A percentile compares a stretch with the other conserved stretches of the same genome.
Conservation (phyloP, 2,329 filamentous ascomycete genomes). For the Ceratocystis eucalypticola region DNA sequence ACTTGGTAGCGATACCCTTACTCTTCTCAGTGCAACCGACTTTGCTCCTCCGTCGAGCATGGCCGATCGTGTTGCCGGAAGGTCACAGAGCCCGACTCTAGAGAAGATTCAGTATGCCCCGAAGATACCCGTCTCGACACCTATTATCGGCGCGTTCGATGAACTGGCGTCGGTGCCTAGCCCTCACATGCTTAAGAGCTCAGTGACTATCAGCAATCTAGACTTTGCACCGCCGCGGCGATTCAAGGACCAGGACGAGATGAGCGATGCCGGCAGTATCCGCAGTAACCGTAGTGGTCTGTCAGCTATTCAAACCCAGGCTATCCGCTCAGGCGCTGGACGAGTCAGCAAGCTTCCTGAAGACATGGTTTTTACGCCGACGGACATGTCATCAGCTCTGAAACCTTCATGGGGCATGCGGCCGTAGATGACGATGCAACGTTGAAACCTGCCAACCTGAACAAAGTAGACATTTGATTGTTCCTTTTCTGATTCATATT, state of each 20-base stretch:
- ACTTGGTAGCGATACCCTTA: slow-evolving; percentile 68
- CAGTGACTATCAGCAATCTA: slow-evolving; percentile 60
- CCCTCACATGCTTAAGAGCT: slow-evolving; percentile 69
- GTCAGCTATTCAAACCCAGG: slow-evolving; percentile 53
- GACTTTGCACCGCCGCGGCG: slow-evolving; percentile 71
- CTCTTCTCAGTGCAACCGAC: slow-evolving; percentile 54
- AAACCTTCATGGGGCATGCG: slow-evolving; percentile 49
- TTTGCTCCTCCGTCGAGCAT: slow-evolving; percentile 68
- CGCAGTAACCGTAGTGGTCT: slow-evolving; percentile 56
- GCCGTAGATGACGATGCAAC: slow-evolving; percentile 24
- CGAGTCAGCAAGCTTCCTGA: slow-evolving; percentile 73
- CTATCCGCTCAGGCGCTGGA: slow-evolving; percentile 71
- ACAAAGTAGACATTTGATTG: slow-evolving; percentile 12
- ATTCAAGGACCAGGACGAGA: slow-evolving; percentile 47
- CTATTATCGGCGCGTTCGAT: slow-evolving; percentile 71
- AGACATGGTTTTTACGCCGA: slow-evolving; percentile 64
- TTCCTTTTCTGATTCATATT: slow-evolving; percentile 15
- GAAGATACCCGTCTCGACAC: slow-evolving; percentile 59
- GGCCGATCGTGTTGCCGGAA: slow-evolving; percentile 55
- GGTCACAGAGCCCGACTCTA: slow-evolving; percentile 49
- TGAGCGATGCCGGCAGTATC: slow-evolving; percentile 55
- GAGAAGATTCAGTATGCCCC: slow-evolving; percentile 61
- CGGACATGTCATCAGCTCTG: slow-evolving; percentile 48
- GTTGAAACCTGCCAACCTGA: slow-evolving; percentile 7
- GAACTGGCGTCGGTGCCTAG: slow-evolving; percentile 76